A percentile compares a stretch with the other conserved stretches of the same genome.
phyloP scores from a whole-genome alignment of 106 monocot genomes.

The Xerophyta viscosa region DNA sequence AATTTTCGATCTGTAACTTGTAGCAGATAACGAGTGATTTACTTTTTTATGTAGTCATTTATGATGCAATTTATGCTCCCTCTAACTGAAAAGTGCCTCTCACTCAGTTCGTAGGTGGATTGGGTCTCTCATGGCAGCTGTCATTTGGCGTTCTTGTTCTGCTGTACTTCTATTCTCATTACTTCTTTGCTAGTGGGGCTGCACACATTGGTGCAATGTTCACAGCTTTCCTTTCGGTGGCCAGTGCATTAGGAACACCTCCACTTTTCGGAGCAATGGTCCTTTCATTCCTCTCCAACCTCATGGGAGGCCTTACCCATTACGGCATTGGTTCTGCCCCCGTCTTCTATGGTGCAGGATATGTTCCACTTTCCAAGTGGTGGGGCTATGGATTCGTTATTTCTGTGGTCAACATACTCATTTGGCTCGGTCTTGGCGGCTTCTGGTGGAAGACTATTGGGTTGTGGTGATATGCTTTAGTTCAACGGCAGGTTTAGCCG shows the following conservation, averaged over 20 bases:
- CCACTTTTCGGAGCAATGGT: slow-evolving; percentile 89
- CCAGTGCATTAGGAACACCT: slow-evolving; percentile 86
- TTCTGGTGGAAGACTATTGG: slow-evolving; percentile 97
- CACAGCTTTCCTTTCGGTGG: slow-evolving; percentile 91
- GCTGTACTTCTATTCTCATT: slow-evolving; percentile 98
- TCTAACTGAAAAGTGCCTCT: slow-evolving; percentile 1
- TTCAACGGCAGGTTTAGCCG: background rate
- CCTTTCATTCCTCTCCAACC: slow-evolving; percentile 82
- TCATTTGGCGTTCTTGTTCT: slow-evolving; percentile 90
- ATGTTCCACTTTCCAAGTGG: slow-evolving; percentile 76
- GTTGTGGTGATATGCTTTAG: slow-evolving; percentile 86
- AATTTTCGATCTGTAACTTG: too few relatives aligned
- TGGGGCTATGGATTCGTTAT: slow-evolving; percentile 95
- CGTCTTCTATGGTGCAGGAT: slow-evolving; percentile 91
- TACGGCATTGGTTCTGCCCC: slow-evolving; percentile 99
- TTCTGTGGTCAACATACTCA: slow-evolving; percentile 88
- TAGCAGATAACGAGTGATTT: too few relatives aligned
- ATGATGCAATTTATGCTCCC: background rate
- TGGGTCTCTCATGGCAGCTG: slow-evolving; percentile 93
- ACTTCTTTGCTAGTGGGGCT: slow-evolving; percentile 98
- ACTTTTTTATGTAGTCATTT: too few relatives aligned
- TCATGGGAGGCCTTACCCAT: slow-evolving; percentile 98
- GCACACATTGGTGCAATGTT: slow-evolving; percentile 99
- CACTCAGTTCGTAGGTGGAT: slow-evolving; percentile 91
- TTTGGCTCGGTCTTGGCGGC: slow-evolving; percentile 93